Percentiles rank a stretch among this genome's conserved stretches.
Evolutionary conservation across 2,329 filamentous ascomycete species (phyloP).

Genomic region (Fusarium nygamai): DNA sequence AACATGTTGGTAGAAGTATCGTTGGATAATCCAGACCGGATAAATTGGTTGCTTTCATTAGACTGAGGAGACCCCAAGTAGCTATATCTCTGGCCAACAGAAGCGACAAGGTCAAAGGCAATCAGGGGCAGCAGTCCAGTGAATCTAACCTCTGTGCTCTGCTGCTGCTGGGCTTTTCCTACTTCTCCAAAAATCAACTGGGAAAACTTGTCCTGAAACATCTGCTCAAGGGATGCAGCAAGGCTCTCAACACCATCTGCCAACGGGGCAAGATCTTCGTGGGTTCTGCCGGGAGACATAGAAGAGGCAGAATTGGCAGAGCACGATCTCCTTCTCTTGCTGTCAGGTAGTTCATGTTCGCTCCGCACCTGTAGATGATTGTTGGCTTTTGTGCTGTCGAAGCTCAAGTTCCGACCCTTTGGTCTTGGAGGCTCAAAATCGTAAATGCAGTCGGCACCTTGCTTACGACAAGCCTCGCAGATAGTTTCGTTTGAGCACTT

Average conservation of each 20-base stretch:
- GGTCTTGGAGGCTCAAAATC: constrained; percentile 48
- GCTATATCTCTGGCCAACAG: constrained; percentile 45
- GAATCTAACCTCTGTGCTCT: constrained; percentile 30
- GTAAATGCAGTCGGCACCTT: constrained; percentile 52
- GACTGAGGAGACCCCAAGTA: constrained; percentile 44
- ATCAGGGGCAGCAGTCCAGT: constrained; percentile 44
- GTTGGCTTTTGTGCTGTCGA: constrained; percentile 39
- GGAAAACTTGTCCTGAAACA: constrained; percentile 45
- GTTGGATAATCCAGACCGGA: constrained; percentile 41
- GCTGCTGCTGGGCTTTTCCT: neutral
- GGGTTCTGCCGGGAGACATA: constrained; percentile 34
- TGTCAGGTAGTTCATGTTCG: constrained; percentile 20
- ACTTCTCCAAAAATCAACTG: neutral
- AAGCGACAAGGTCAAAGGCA: constrained; percentile 46
- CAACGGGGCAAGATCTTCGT: constrained; percentile 31
- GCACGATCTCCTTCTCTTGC: constrained; percentile 40
- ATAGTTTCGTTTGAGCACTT: constrained; percentile 52
- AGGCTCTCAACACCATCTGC: constrained; percentile 41
- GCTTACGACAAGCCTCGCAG: constrained; percentile 50
- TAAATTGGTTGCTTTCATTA: constrained; percentile 42
- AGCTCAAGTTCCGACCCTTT: constrained; percentile 43
- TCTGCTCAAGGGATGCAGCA: constrained; percentile 44
- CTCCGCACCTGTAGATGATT: constrained; percentile 23
- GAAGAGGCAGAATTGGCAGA: constrained; percentile 40
- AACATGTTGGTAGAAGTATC: constrained; percentile 48